phyloP scores from a whole-genome alignment of 371 early-diverging fungal genomes.

The Mortierella sp. region DNA sequence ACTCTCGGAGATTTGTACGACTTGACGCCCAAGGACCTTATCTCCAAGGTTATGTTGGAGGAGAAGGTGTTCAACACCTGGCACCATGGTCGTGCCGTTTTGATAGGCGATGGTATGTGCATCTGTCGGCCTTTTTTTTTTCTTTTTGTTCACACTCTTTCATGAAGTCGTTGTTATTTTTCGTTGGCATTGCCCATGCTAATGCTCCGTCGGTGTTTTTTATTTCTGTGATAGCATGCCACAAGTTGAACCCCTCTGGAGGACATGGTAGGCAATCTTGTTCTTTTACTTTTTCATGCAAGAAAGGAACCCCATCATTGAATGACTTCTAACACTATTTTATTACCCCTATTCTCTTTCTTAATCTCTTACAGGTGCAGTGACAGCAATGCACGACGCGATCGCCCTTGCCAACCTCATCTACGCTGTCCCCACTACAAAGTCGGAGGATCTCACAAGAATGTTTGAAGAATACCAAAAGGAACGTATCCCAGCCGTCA shows the following conservation, averaged over 20 bases:
- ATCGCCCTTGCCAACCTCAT: neutral
- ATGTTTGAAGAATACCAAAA: neutral
- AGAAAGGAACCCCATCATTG: no score
- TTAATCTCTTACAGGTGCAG: neutral
- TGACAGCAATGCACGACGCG: neutral
- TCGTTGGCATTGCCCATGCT: no score
- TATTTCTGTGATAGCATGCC: neutral
- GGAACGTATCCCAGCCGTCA: neutral
- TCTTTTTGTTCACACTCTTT: no score
- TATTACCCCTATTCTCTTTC: no score
- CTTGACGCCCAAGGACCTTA: neutral
- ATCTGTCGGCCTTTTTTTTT: no score
- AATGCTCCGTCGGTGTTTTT: no score
- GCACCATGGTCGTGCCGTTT: neutral
- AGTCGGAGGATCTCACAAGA: neutral
- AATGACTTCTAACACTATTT: no score
- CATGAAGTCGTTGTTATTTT: no score
- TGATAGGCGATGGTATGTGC: neutral
- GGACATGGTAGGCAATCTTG: neutral
- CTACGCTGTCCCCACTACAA: neutral
- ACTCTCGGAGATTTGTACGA: neutral
- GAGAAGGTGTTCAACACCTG: slow-evolving; percentile 1
- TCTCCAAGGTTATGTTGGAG: slow-evolving; percentile 2
- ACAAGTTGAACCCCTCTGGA: neutral
- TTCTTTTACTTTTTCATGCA: neutral